Conservation (phyloP, 768 basidiomycete genomes). For the Suillus plorans region DNA sequence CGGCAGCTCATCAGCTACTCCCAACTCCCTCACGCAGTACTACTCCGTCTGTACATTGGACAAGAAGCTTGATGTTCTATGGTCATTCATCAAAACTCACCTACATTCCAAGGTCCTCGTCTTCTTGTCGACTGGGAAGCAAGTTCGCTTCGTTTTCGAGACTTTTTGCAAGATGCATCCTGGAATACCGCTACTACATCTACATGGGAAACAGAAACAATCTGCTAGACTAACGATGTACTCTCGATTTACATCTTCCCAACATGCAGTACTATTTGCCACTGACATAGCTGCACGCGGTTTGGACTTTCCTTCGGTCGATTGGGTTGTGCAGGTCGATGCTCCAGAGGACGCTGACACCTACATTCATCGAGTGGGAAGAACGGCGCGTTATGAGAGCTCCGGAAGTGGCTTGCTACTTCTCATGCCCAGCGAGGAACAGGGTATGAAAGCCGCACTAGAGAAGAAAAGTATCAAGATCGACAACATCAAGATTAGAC, state of each 20-base stretch:
- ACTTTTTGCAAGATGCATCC: conserved; percentile 96
- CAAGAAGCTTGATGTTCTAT: conserved; percentile 86
- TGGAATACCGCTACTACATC: conserved; percentile 86
- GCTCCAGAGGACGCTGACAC: conserved; percentile 97
- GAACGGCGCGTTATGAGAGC: conserved; percentile 92
- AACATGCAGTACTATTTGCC: conserved; percentile 86
- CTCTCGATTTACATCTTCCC: conserved; percentile 76
- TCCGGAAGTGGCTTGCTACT: conserved; percentile 84
- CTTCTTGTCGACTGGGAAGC: conserved; percentile 93
- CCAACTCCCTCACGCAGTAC: conserved; percentile 82
- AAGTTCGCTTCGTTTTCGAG: conserved; percentile 95
- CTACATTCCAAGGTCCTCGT: conserved; percentile 89
- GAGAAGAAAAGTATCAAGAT: conserved; percentile 69
- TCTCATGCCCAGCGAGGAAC: conserved; percentile 87
- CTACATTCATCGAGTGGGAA: conserved; percentile 95
- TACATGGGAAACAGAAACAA: conserved; percentile 98
- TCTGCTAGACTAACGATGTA: conserved; percentile 83
- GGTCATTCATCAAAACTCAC: conserved; percentile 94
- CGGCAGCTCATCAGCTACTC: conserved; percentile 51
- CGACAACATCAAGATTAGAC: conserved; percentile 82
- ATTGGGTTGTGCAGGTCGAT: conserved; percentile 96
- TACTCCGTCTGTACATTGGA: conserved; percentile 84
- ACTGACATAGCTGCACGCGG: conserved; percentile 97
- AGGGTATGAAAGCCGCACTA: conserved; percentile 79
- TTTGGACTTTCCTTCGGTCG: conserved; percentile 92